Conservation (phyloP, 2,329 filamentous ascomycete species). For the Exophiala phaeomuriformis region DNA sequence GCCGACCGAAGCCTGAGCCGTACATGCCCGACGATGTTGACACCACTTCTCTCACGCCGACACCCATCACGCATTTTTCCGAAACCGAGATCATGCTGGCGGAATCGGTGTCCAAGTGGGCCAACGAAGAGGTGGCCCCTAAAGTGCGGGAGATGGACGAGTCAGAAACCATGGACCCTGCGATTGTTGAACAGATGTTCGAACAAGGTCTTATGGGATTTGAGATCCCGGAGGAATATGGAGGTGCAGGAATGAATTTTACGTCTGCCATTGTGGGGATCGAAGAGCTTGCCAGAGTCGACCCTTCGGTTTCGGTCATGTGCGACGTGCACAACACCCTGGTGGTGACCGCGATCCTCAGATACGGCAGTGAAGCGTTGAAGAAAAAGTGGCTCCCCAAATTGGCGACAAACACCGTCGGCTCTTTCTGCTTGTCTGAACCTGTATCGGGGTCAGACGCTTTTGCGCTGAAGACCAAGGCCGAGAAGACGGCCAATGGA, state of each 20-base stretch:
- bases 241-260: slow-evolving; percentile 98
- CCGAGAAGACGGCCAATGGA: slow-evolving; percentile 70
- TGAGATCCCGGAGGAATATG: slow-evolving; percentile 95
- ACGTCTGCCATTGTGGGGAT: slow-evolving; percentile 93
- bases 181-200: slow-evolving; percentile 84
- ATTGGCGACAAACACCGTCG: slow-evolving; percentile 80
- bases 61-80: slow-evolving; percentile 85
- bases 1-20: slow-evolving; percentile 31
- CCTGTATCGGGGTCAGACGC: slow-evolving; percentile 90
- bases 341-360: slow-evolving; percentile 86
- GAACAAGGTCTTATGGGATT: slow-evolving; percentile 97
- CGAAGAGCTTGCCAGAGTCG: slow-evolving; percentile 88
- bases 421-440: slow-evolving; percentile 88
- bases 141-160: slow-evolving; percentile 97
- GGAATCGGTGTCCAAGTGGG: slow-evolving; percentile 85
- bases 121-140: slow-evolving; percentile 77
- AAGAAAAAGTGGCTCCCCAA: slow-evolving; percentile 86
- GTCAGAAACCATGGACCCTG: slow-evolving; percentile 83
- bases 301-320: slow-evolving; percentile 90
- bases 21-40: slow-evolving; percentile 40
- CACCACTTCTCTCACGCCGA: slow-evolving; percentile 73
- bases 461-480: slow-evolving; percentile 88
- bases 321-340: slow-evolving; percentile 98
- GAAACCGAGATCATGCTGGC: slow-evolving; percentile 85
- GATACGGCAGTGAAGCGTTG: slow-evolving; percentile 67